phyloP scores from a whole-genome alignment of 768 basidiomycete genomes.

The Tubosaeta sp. region DNA sequence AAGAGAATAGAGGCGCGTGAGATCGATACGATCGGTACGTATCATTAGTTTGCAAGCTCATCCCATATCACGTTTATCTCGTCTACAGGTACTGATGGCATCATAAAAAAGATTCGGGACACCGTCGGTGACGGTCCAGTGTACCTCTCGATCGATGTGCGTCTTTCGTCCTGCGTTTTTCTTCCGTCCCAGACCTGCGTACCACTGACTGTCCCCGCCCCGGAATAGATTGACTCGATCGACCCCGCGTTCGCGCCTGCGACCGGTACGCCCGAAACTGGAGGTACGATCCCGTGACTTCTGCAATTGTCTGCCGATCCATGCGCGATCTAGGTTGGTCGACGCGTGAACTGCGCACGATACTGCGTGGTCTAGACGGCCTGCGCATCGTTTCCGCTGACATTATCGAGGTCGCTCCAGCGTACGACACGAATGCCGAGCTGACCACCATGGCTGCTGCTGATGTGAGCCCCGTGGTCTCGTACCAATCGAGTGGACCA shows the following conservation, averaged over 20 bases:
- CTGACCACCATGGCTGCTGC: conserved; percentile 62
- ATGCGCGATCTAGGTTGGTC: conserved; percentile 48
- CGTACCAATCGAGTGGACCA: neutral
- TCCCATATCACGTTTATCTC: neutral
- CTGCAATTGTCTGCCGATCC: neutral
- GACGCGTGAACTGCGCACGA: conserved; percentile 74
- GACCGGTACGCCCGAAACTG: conserved; percentile 82
- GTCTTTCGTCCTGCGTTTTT: conserved; percentile 12
- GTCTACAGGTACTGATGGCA: conserved; percentile 58
- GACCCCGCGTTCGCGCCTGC: conserved; percentile 82
- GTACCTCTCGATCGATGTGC: conserved; percentile 74
- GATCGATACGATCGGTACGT: conserved; percentile 71
- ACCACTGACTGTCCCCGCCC: neutral
- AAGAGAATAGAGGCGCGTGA: conserved; percentile 80
- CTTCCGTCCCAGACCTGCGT: neutral
- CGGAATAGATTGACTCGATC: conserved; percentile 63
- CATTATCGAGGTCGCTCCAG: conserved; percentile 82
- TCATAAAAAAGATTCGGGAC: conserved; percentile 74
- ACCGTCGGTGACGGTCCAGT: conserved; percentile 72
- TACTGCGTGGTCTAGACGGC: conserved; percentile 71
- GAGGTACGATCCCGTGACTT: conserved; percentile 36
- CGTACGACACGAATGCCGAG: conserved; percentile 68
- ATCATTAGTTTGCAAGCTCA: neutral
- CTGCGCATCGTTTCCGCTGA: conserved; percentile 76
- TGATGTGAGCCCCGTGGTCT: conserved; percentile 37